A percentile compares a stretch with the other conserved stretches of the same genome.
Conservation (phyloP, 495 filamentous ascomycete species). For the Penicillium lagena region DNA sequence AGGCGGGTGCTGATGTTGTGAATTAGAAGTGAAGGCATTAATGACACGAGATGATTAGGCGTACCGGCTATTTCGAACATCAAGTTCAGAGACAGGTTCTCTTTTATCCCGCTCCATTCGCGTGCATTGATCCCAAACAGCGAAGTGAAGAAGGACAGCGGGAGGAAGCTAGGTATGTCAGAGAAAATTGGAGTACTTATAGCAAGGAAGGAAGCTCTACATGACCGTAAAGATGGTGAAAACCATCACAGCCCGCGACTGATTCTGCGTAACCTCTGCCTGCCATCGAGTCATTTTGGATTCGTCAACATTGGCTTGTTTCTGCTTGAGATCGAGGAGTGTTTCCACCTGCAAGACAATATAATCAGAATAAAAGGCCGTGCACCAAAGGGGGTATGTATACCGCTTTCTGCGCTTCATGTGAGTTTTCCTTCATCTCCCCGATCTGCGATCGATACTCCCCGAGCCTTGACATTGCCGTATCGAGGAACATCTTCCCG, state of each 20-base stretch:
- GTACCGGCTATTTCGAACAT: slow-evolving; percentile 34
- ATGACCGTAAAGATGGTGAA: slow-evolving; percentile 66
- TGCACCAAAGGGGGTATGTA: background rate
- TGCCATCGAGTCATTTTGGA: slow-evolving; percentile 58
- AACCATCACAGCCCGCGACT: slow-evolving; percentile 60
- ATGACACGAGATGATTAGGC: no score
- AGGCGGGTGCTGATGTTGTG: slow-evolving; percentile 21
- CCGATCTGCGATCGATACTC: slow-evolving; percentile 51
- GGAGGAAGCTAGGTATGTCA: slow-evolving; percentile 41
- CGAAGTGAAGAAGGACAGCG: slow-evolving; percentile 60
- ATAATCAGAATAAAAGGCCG: no score
- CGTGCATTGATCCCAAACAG: slow-evolving; percentile 60
- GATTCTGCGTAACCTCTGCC: slow-evolving; percentile 55
- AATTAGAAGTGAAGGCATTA: no score
- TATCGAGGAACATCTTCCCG: slow-evolving; percentile 38
- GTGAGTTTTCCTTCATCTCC: slow-evolving; percentile 51
- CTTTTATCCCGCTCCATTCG: slow-evolving; percentile 49
- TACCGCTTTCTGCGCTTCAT: slow-evolving; percentile 35
- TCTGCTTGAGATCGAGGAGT: slow-evolving; percentile 61
- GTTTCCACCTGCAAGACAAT: slow-evolving; percentile 47
- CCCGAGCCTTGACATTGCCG: slow-evolving; percentile 44
- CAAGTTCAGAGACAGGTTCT: slow-evolving; percentile 19
- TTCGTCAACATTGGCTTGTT: slow-evolving; percentile 63
- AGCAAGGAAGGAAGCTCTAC: slow-evolving; percentile 25
- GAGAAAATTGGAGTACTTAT: slow-evolving; percentile 24